Base-by-base conservation (phyloP, 202 grass and related monocot genomes). In the Carex arenaria region DNA sequence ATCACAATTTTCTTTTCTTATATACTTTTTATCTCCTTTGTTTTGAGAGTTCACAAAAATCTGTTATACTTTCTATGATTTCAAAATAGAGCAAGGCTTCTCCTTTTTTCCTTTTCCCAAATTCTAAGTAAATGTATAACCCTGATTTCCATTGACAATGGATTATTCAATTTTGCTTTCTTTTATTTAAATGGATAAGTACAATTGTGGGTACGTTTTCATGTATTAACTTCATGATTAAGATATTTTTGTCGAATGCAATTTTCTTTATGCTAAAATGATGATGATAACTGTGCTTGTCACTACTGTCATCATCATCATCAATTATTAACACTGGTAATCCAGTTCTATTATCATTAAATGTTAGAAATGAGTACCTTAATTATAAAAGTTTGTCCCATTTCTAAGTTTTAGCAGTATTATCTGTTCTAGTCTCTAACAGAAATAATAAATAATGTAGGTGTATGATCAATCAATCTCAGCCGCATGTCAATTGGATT, bases 401-500 rank as follows among this genome's bases (percentile, higher is more conserved):
- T 30, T 59, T 43, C 51, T 15, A 66, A 49, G 9, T 49, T 49
- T 0, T 49, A 49, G 28, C 47, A 60, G 40, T 61, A 23, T 57
- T 80, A 36, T 38, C 15, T 12, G 31, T 60, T 36, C 17, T 56
- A 18, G 32, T 30, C 19, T 19, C 3, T 9, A n/a, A 57, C 7
- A 57, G 19, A 78, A 60, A 45, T 51, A 51, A 51, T 51, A 11
- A 56, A 60, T 59, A 54, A 15, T 59, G 51, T 69, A 95, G 90
- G 90, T 95, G 3, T 92, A 90, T 1, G 85, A 95, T 80, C 93
- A 95, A 76, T 95, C 93, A 4, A 92, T 95, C 64, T 89, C 85
- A 11, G 84, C 90, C 0, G 83, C 54, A 13, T 92, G 90, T 68
- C 87, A 73, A 64, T 78, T 95, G 10, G 93, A 95, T 76, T 95